Conservation (phyloP, 2,329 filamentous ascomycete genomes). For the Apiospora marii region DNA sequence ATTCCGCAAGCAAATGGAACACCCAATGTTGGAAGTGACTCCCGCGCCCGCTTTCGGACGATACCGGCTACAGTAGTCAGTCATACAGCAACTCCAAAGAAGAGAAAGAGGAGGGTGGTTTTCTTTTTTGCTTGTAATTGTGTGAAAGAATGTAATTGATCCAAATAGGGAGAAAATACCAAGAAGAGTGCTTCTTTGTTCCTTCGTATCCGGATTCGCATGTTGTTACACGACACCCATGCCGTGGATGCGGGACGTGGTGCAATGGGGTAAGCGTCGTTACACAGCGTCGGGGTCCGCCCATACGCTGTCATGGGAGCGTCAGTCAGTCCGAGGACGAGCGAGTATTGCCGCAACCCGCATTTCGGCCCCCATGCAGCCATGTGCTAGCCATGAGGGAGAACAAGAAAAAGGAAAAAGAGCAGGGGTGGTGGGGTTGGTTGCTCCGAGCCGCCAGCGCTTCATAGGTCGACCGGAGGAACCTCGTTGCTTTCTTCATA, state of each 20-base stretch:
- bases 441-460: neutral
- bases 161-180: neutral
- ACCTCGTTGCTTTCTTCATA: neutral
- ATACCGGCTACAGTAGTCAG: neutral
- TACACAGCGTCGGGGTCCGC: neutral
- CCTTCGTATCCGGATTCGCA: neutral
- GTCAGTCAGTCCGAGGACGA: neutral
- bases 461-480: constrained; percentile 6
- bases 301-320: neutral
- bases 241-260: constrained; percentile 1
- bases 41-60: neutral
- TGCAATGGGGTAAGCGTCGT: neutral
- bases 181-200: neutral
- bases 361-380: constrained; percentile 20
- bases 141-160: too few species aligned
- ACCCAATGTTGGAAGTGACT: neutral
- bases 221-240: neutral
- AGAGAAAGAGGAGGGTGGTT: neutral
- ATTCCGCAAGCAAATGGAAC: neutral
- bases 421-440: neutral
- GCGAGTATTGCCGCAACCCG: constrained; percentile 1
- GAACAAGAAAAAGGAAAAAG: neutral
- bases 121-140: neutral
- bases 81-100: neutral
- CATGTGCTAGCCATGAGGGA: neutral